phyloP scores from a whole-genome alignment of 2,329 filamentous ascomycete genomes.

The Ascochyta koolunga region DNA sequence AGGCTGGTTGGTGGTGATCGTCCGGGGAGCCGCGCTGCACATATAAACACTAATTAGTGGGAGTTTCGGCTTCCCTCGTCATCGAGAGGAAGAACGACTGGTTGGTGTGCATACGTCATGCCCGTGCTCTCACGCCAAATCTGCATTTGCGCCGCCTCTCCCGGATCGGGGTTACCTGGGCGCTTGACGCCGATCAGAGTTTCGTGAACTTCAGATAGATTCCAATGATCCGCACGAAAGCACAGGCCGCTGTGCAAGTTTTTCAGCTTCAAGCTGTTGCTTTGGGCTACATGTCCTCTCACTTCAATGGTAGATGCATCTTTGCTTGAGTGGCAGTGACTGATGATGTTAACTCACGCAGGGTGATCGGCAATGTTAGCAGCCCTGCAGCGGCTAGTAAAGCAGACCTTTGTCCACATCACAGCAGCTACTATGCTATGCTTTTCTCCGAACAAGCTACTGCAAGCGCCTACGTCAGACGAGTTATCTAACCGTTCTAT shows the following conservation, averaged over 20 bases:
- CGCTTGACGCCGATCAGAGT: slow-evolving; percentile 15
- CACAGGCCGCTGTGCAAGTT: slow-evolving; percentile 8
- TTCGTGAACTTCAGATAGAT: not conserved
- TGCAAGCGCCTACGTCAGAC: slow-evolving; percentile 18
- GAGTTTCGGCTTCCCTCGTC: slow-evolving; percentile 18
- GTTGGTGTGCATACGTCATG: slow-evolving; percentile 13
- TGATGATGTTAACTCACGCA: slow-evolving; percentile 9
- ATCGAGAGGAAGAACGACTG: slow-evolving; percentile 8
- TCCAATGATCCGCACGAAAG: slow-evolving; percentile 12
- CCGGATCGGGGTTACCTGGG: slow-evolving; percentile 12
- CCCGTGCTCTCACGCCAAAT: not conserved
- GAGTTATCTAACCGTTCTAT: slow-evolving; percentile 6
- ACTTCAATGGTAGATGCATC: not conserved
- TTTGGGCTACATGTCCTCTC: not conserved
- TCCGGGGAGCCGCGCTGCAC: slow-evolving; percentile 15
- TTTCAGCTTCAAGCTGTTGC: not conserved
- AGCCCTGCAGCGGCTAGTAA: slow-evolving; percentile 9
- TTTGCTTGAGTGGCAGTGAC: slow-evolving; percentile 1
- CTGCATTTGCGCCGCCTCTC: slow-evolving; percentile 1
- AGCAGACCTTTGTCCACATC: slow-evolving; percentile 5
- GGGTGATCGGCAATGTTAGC: slow-evolving; percentile 11
- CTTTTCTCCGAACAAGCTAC: slow-evolving; percentile 13
- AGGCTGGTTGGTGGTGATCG: slow-evolving; percentile 9
- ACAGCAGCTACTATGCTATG: not conserved
- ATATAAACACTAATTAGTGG: slow-evolving; percentile 17